phyloP scores from a whole-genome alignment of 331 rosid species.

The Malus hybrid region DNA sequence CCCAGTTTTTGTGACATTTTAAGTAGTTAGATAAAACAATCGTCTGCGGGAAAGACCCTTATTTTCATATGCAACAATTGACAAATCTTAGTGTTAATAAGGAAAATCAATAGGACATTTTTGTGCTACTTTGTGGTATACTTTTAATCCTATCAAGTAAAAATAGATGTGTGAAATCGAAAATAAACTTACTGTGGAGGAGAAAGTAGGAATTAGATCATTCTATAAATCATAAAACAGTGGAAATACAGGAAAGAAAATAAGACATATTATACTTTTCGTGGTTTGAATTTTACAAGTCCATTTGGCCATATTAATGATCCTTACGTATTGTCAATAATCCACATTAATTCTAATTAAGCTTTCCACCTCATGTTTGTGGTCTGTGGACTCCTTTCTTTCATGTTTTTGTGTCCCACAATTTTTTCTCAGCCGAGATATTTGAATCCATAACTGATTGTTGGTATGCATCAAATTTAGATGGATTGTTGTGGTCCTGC shows the following conservation, averaged over 20 bases:
- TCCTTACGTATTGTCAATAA: too few species aligned
- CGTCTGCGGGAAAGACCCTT: too few species aligned
- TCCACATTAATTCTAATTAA: not conserved
- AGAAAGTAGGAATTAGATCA: too few species aligned
- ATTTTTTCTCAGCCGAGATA: not conserved
- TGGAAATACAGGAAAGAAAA: not conserved
- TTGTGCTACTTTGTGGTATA: too few species aligned
- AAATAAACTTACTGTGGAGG: too few species aligned
- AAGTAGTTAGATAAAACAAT: too few species aligned
- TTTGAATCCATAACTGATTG: not conserved
- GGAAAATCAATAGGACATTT: too few species aligned
- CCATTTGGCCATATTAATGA: not conserved
- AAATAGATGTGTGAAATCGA: too few species aligned
- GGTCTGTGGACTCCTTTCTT: not conserved
- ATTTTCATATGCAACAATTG: too few species aligned
- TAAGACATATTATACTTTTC: not conserved
- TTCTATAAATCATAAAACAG: not conserved
- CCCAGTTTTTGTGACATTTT: too few species aligned
- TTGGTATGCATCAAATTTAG: slow-evolving; percentile 4
- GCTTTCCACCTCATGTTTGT: not conserved
- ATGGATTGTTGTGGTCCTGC: not conserved
- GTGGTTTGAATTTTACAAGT: not conserved
- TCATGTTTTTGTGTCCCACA: not conserved
- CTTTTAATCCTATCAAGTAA: too few species aligned
- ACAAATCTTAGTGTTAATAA: too few species aligned